These are phyloP conservation scores for Colletotrichum sp. DNA, from an alignment of 2,329 filamentous ascomycete species.

Conservation along the genomic window DNA sequence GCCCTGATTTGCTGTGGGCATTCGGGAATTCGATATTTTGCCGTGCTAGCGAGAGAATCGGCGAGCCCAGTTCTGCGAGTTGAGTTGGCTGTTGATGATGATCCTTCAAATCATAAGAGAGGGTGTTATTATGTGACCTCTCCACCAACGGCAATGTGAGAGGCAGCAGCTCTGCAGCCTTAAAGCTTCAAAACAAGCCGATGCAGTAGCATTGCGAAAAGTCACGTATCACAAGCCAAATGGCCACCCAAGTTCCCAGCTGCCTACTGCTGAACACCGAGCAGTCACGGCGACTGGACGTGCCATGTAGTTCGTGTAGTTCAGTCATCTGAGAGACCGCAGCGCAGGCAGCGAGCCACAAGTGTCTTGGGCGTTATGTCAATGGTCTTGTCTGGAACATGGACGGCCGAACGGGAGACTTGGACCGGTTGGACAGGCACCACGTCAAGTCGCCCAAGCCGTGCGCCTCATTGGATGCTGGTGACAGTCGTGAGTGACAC, in stretches of 20 bases:
- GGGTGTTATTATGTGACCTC: background rate
- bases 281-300: background rate
- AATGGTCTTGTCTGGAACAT: background rate
- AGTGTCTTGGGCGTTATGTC: background rate
- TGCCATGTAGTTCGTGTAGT: background rate
- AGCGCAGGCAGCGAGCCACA: background rate
- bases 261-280: background rate
- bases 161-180: background rate
- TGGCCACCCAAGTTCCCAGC: background rate
- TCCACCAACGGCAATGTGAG: background rate
- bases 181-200: background rate
- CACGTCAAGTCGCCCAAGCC: background rate
- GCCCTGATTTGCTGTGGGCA: background rate
- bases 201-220: background rate
- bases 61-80: background rate
- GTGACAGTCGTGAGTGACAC: background rate
- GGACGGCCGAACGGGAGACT: background rate
- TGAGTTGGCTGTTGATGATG: background rate
- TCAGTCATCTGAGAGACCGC: background rate
- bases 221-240: slow-evolving; percentile 6
- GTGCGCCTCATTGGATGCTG: background rate
- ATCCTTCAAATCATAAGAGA: background rate
- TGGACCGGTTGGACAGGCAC: background rate
- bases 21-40: background rate
- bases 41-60: background rate